Percentiles rank a stretch among this genome's conserved stretches.
Evolutionary conservation across 306 rosid species (phyloP).

Genomic region (Vigna reflexopilosa): DNA sequence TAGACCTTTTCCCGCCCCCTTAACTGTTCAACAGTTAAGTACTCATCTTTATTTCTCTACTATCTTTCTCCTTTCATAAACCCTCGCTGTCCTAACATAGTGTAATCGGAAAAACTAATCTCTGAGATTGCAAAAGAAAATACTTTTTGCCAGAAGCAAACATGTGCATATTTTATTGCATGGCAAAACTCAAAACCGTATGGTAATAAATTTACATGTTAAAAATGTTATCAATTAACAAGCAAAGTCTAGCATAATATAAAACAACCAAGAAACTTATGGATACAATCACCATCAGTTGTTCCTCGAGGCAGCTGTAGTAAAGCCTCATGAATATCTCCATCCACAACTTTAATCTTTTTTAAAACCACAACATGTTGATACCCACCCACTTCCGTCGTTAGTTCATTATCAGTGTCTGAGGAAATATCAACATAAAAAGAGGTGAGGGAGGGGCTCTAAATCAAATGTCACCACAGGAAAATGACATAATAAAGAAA

Average conservation of each 20-base stretch:
- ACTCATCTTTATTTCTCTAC: too few relatives aligned
- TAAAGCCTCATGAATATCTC: slow-evolving; percentile 69
- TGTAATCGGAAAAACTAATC: slow-evolving; percentile 2
- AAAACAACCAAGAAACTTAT: slow-evolving; percentile 30
- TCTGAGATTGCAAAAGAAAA: slow-evolving; percentile 1
- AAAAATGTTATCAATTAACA: slow-evolving; percentile 1
- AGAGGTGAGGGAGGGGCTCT: slow-evolving; percentile 41
- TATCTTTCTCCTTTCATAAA: too few relatives aligned
- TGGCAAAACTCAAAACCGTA: not conserved
- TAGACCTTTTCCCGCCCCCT: too few relatives aligned
- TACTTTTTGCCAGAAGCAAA: not conserved
- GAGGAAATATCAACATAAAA: slow-evolving; percentile 41
- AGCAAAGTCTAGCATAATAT: slow-evolving; percentile 7
- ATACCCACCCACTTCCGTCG: slow-evolving; percentile 90
- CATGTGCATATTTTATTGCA: not conserved
- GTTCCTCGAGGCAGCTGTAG: slow-evolving; percentile 84
- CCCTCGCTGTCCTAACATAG: too few relatives aligned
- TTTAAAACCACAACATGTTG: slow-evolving; percentile 75
- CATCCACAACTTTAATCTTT: slow-evolving; percentile 82
- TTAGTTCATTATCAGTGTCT: slow-evolving; percentile 85
- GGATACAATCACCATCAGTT: slow-evolving; percentile 89
- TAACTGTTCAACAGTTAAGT: too few relatives aligned
- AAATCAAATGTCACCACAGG: slow-evolving; percentile 7
- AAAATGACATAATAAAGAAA: slow-evolving; percentile 29
- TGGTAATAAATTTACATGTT: not conserved